Conservation (phyloP, 257 asterid species). For the Scutellaria barbata region DNA sequence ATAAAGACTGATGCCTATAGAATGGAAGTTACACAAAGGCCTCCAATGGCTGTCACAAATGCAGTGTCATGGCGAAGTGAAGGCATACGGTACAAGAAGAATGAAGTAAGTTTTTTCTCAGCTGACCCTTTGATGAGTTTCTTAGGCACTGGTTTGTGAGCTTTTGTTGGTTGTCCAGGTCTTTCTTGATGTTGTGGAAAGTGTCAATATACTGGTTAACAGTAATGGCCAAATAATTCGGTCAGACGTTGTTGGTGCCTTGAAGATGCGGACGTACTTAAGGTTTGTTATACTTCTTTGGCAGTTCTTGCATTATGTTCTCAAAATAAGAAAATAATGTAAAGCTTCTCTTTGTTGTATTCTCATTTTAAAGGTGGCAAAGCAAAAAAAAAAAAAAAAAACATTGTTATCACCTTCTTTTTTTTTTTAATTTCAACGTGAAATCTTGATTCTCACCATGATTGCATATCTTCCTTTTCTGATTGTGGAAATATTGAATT, state of each 20-base stretch:
- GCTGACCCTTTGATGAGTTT: slow-evolving; percentile 24
- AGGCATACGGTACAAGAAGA: slow-evolving; percentile 92
- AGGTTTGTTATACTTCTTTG: slow-evolving; percentile 57
- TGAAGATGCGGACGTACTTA: slow-evolving; percentile 94
- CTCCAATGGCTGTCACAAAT: slow-evolving; percentile 99
- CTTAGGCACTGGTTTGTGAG: slow-evolving; percentile 28
- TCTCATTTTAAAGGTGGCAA: slow-evolving; percentile 2
- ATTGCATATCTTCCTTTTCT: slow-evolving; percentile 6
- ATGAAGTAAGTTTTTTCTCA: slow-evolving; percentile 66
- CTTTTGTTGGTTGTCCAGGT: slow-evolving; percentile 59
- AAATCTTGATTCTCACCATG: neutral
- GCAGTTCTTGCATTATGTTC: slow-evolving; percentile 13
- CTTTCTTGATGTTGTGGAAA: slow-evolving; percentile 97
- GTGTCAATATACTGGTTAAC: slow-evolving; percentile 96
- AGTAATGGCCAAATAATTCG: slow-evolving; percentile 95
- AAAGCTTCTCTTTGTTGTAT: slow-evolving; percentile 9
- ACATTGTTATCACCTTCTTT: neutral
- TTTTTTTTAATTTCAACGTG: neutral
- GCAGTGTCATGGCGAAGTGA: slow-evolving; percentile 99
- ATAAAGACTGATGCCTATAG: slow-evolving; percentile 98
- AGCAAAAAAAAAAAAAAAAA: neutral
- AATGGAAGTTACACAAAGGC: slow-evolving; percentile 98
- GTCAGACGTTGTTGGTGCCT: slow-evolving; percentile 96
- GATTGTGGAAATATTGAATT: neutral
- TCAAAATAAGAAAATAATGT: slow-evolving; percentile 5